Base-by-base conservation (phyloP, 768 basidiomycete species). In the Serpula lacrymans region DNA sequence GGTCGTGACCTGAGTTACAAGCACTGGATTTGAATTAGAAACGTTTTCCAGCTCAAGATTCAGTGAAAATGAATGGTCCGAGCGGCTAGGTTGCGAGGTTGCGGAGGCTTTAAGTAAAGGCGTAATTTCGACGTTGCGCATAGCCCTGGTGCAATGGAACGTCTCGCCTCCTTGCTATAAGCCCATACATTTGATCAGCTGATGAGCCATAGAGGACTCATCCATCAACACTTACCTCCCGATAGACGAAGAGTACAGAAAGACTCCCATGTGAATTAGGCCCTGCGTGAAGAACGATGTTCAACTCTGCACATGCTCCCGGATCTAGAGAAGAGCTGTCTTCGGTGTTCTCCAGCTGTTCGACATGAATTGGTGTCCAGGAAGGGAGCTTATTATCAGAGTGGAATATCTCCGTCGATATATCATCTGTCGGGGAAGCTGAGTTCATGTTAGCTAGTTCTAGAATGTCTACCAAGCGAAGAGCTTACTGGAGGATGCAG, bases 241-340 rank as follows among this genome's bases (percentile, higher is more conserved):
- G 74, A 63, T 79, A 88, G 0, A 80, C 71, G 56, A 91, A 75
- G 11, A 92, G 60, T 6, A 88, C 49, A 39, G 65, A 70, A 9
- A 91, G 63, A 33, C 79, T 73, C 26, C 72, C 69, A 28, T 64
- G 63, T 18, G 75, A 79, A 5, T 62, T 41, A 0, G 56, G 50
- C 36, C 74, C 67, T 4, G 77, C 77, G 47, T 83, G 78, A 35
- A 83, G 51, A 3, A 72, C 57, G 17, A 89, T 36, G 4, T 74
- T 65, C n/a, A 88, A 41, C 30, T 77, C 67, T 4, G 72, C 50
- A 29, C 62, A 69, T 16, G 77, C 71, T 18, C 74, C 78, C 1
- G 84, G 71, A 6, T 48, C 40, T 64, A 81, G 50, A 32, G 40
- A 20, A 39, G 46, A 48, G 34, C 47, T 49, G 6, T 54, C 49